Percentiles rank a stretch among this genome's conserved stretches.
Evolutionary conservation across 2,329 filamentous ascomycete genomes (phyloP).

Genomic region (Penicillium sp.): DNA sequence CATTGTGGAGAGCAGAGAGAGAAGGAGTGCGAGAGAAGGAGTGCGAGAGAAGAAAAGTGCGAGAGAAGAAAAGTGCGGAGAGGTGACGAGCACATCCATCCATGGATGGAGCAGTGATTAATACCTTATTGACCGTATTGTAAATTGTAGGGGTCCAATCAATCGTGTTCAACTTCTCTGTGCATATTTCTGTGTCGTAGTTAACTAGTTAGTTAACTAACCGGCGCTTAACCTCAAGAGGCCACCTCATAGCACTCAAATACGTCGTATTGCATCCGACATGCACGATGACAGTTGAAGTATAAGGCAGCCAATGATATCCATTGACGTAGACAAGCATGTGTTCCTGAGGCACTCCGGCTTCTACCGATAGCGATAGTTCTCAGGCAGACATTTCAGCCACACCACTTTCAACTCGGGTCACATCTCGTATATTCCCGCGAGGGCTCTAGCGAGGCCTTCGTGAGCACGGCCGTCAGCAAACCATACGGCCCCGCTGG

Average conservation of each 20-base stretch:
- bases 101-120: too few species aligned
- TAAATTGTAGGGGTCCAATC: too few species aligned
- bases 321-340: neutral
- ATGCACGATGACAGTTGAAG: neutral
- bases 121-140: too few species aligned
- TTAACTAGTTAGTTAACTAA: too few species aligned
- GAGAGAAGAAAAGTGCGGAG: too few species aligned
- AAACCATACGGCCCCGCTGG: neutral
- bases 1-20: too few species aligned
- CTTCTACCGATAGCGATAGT: neutral
- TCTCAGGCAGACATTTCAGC: conserved; percentile 2
- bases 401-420: neutral
- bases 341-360: conserved; percentile 3
- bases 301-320: conserved; percentile 8
- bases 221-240: neutral
- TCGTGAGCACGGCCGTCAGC: neutral
- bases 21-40: too few species aligned
- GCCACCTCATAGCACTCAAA: neutral
- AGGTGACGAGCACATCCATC: too few species aligned
- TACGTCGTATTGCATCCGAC: neutral
- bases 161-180: too few species aligned
- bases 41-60: too few species aligned
- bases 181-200: too few species aligned
- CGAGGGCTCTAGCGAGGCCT: neutral
- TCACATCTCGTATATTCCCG: neutral